Evolutionary conservation across 371 early-diverging fungal genomes (phyloP), one percentile per base, ranked within the genome.

Genomic region (Apophysomyces variabilis): DNA sequence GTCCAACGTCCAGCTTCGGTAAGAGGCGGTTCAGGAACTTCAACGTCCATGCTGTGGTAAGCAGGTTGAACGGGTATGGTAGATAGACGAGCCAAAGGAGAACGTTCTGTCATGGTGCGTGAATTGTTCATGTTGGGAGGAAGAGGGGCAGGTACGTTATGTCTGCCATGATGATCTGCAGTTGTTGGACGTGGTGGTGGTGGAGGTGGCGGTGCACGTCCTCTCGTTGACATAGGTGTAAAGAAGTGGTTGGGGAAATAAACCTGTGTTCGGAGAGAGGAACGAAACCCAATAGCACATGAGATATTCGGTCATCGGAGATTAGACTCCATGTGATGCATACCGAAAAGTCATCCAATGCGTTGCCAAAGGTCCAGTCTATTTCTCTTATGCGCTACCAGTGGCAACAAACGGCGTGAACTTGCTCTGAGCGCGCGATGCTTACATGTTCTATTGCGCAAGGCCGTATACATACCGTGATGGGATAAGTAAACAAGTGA

Each of bases 1-100:
- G 81, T 79, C 80, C 81, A 83, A 62, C 72, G 70, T 37, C 84
- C 84, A 14, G 78, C 80, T 70, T 83, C 84, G 7, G 80, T 79
- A 54, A 72, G 71, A 26, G 84, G 81, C 26, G 81, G 81, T 61
- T 82, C 83, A 16, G 82, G 82, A 60, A 79, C 73, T 5, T 76
- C 69, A 18, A 76, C 65, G 56, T 82, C 75, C 1, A 76, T 16
- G 11, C 69, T 67, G 5, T 73, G 74, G 41, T 67, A 77, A n/a
- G 76, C 65, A 26, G 79, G 57, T 58, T 79, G 78, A 47, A 82
- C 78, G n/a, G 74, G 77, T 58, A 79, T 77, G 21, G 82, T 75
- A 0, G 75, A 74, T 62, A 74, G 35, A 26, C 79, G 66, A 38
- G 66, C 56, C 36, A 70, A 65, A 45, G 77, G 79, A 0, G 79